These are phyloP conservation scores for Colletotrichum lupini DNA, from an alignment of 2,329 filamentous ascomycete genomes.

Conservation along the genomic window DNA sequence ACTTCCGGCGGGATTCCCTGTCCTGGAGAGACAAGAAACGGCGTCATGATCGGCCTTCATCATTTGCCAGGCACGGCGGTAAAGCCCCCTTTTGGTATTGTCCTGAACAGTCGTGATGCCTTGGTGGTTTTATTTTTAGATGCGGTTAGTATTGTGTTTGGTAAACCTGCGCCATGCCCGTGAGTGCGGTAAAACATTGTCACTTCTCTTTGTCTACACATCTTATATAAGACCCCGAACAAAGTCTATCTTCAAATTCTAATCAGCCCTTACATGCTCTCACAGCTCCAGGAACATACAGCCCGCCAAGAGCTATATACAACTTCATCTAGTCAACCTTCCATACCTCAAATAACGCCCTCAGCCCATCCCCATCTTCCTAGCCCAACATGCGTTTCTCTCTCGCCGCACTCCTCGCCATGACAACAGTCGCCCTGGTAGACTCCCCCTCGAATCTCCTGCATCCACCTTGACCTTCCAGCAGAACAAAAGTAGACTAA, in stretches of 20 bases:
- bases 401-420: background rate
- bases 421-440: background rate
- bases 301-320: background rate
- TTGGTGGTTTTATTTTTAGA: background rate
- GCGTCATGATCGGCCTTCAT: background rate
- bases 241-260: background rate
- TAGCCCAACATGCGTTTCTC: background rate
- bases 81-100: background rate
- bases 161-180: background rate
- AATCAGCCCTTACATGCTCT: background rate
- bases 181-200: background rate
- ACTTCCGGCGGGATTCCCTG: background rate
- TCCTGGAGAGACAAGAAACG: background rate
- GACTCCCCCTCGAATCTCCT: background rate
- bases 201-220: background rate
- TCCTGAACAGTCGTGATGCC: background rate
- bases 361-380: background rate
- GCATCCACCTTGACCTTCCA: background rate
- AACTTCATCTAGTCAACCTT: accelerated
- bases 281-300: background rate
- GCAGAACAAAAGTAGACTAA: background rate
- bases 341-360: background rate
- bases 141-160: background rate
- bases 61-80: background rate
- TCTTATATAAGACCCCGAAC: background rate